These are phyloP conservation scores for Rhodomyrtus tomentosa DNA, from an alignment of 345 rosid species.

Conservation along the genomic window DNA sequence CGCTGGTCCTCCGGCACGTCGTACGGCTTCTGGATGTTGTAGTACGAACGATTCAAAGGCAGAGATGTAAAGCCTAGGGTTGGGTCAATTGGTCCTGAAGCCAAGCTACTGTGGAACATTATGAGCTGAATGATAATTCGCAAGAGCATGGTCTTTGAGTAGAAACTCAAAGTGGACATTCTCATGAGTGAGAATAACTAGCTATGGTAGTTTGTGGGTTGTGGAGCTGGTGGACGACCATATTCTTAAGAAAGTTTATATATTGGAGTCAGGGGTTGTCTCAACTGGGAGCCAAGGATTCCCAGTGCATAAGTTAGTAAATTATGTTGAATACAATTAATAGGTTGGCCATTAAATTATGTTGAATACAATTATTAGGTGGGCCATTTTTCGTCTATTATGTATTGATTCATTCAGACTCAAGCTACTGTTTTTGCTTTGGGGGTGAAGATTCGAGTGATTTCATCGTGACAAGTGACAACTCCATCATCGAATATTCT, in stretches of 20 bases:
- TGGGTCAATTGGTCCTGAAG: not conserved
- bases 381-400: not conserved
- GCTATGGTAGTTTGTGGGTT: not conserved
- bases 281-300: not conserved
- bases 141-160: not conserved
- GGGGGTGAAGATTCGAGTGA: not conserved
- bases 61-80: not conserved
- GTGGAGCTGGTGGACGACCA: not conserved
- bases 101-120: not conserved
- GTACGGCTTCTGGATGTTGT: conserved; percentile 10
- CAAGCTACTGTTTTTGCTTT: not conserved
- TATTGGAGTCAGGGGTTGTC: not conserved
- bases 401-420: not conserved
- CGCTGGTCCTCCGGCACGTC: not conserved
- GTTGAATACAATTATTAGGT: not conserved
- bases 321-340: not conserved
- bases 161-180: not conserved
- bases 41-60: not conserved
- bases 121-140: not conserved
- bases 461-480: not conserved
- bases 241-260: not conserved
- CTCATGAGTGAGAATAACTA: not conserved
- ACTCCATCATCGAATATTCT: not conserved
- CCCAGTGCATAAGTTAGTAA: not conserved
- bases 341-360: not conserved